Conservation (phyloP, 768 basidiomycete genomes). For the Boletus reticulatus region DNA sequence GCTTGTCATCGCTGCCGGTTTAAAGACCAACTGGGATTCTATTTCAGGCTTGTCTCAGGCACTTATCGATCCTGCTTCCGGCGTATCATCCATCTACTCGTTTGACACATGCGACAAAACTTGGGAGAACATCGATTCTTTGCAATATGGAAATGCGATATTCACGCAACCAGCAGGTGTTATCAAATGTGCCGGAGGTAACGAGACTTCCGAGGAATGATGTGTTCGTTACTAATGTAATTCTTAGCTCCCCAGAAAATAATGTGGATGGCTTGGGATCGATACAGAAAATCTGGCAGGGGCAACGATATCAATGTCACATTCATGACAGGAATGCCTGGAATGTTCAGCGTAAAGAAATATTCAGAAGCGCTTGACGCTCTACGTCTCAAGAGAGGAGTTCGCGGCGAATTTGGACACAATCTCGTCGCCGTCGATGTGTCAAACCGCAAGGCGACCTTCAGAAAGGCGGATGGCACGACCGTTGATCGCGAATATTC, state of each 20-base stretch:
- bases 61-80: slow-evolving; percentile 70
- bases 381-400: slow-evolving; percentile 73
- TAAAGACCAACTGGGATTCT: slow-evolving; percentile 81
- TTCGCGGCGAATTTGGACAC: slow-evolving; percentile 79
- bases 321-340: slow-evolving; percentile 89
- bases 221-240: slow-evolving; percentile 2
- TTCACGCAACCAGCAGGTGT: slow-evolving; percentile 94
- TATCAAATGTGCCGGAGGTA: slow-evolving; percentile 93
- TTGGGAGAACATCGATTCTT: slow-evolving; percentile 76
- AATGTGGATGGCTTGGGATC: slow-evolving; percentile 97
- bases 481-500: slow-evolving; percentile 75
- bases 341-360: slow-evolving; percentile 97
- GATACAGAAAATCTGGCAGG: slow-evolving; percentile 61
- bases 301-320: slow-evolving; percentile 58
- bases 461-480: slow-evolving; percentile 74
- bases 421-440: slow-evolving; percentile 78
- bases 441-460: slow-evolving; percentile 74
- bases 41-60: slow-evolving; percentile 75
- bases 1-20: slow-evolving; percentile 84
- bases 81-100: slow-evolving; percentile 91
- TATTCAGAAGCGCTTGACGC: slow-evolving; percentile 86
- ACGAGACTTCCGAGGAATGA: slow-evolving; percentile 2
- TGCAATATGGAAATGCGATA: slow-evolving; percentile 78
- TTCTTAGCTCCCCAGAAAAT: slow-evolving; percentile 81
- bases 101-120: slow-evolving; percentile 88